Evolutionary conservation across 2,329 filamentous ascomycete species (phyloP).

Genomic region (Xylaria sp.): DNA sequence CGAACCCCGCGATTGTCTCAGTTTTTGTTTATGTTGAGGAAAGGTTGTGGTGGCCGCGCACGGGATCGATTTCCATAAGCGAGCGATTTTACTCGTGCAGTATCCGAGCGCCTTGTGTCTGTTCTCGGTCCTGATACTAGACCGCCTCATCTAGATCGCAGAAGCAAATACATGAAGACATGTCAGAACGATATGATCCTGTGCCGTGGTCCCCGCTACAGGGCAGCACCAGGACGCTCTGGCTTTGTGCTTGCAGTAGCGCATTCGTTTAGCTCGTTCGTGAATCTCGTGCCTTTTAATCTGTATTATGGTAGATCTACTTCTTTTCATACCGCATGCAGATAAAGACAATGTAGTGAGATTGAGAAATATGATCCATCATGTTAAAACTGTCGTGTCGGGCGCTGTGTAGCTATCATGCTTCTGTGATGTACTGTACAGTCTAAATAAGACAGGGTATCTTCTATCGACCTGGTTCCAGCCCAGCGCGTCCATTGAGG

Average conservation of each 20-base stretch:
- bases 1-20: not conserved
- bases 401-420: constrained; percentile 50
- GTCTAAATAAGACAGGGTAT: constrained; percentile 53
- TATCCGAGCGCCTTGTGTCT: not conserved
- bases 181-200: constrained; percentile 22
- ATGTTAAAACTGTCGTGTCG: constrained; percentile 46
- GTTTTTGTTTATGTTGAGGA: constrained; percentile 3
- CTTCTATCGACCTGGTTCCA: constrained; percentile 53
- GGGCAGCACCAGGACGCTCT: not conserved
- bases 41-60: not conserved
- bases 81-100: not conserved
- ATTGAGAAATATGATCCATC: constrained; percentile 44
- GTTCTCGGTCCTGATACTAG: constrained; percentile 9
- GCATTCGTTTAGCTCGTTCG: not conserved
- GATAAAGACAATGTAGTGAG: constrained; percentile 1
- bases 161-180: constrained; percentile 30
- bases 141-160: constrained; percentile 8
- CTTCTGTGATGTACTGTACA: constrained; percentile 50
- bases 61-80: not conserved
- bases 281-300: not conserved
- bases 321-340: not conserved
- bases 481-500: constrained; percentile 48
- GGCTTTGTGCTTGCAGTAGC: not conserved
- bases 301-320: not conserved
- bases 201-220: not conserved